Evolutionary conservation across 345 rosid species (phyloP).

Genomic region (Hibiscus trionum): DNA sequence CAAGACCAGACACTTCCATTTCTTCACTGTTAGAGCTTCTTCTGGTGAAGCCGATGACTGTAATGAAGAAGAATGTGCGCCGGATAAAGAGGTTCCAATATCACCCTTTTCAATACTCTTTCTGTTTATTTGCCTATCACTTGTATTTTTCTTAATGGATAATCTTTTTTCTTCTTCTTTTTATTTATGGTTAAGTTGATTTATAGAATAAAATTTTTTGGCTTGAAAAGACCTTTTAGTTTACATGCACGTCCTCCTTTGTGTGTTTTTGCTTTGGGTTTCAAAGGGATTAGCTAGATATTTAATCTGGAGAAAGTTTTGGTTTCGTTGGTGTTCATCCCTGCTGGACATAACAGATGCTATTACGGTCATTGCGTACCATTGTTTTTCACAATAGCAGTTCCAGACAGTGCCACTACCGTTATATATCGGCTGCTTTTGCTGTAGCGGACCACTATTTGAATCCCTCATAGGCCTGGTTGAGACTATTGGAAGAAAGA

Average conservation of each 20-base stretch:
- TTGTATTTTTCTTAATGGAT: background rate
- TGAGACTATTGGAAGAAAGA: background rate
- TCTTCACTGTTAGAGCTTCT: slow-evolving; percentile 47
- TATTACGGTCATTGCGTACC: no score
- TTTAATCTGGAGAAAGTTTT: background rate
- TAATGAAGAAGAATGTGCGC: slow-evolving; percentile 88
- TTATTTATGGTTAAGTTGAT: background rate
- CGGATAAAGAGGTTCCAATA: slow-evolving; percentile 67
- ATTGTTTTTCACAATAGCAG: no score
- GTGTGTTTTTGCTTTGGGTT: background rate
- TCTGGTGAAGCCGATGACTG: slow-evolving; percentile 71
- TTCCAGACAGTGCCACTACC: no score
- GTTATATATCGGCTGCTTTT: no score
- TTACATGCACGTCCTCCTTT: background rate
- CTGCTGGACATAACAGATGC: no score
- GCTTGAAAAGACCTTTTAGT: background rate
- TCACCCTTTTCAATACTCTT: background rate
- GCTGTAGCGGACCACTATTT: no score
- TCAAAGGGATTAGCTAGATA: background rate
- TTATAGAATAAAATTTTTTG: background rate
- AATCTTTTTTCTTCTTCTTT: background rate
- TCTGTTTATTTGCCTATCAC: no score
- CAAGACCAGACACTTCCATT: slow-evolving; percentile 13
- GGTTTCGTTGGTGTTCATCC: background rate
- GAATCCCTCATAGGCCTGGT: background rate